Conservation (phyloP, 1,284 basidiomycete genomes). For the Coniophora puteana region DNA sequence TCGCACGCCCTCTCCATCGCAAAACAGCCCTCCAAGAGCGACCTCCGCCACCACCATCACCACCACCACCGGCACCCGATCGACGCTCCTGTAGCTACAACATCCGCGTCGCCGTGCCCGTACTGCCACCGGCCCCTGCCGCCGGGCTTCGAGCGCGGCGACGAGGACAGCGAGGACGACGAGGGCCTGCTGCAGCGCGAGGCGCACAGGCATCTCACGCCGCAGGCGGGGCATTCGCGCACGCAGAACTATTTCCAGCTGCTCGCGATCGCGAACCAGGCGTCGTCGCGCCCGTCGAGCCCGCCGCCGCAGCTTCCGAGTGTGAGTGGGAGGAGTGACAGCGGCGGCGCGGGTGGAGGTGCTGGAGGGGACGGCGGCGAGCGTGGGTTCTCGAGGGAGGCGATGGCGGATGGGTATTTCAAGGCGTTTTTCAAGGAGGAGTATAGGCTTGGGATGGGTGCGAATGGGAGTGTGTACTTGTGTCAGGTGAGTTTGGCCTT, state of each 20-base stretch:
- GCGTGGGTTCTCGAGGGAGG: slow-evolving; percentile 51
- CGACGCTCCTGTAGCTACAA: too few relatives aligned
- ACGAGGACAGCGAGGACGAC: slow-evolving; percentile 22
- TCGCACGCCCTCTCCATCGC: slow-evolving; percentile 81
- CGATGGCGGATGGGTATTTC: slow-evolving; percentile 82
- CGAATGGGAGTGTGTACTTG: slow-evolving; percentile 85
- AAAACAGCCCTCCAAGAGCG: slow-evolving; percentile 30
- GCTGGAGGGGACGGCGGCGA: slow-evolving; percentile 13
- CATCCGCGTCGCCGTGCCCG: slow-evolving; percentile 50
- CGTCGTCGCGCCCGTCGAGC: slow-evolving; percentile 52
- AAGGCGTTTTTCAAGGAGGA: slow-evolving; percentile 89
- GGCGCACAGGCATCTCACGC: slow-evolving; percentile 8
- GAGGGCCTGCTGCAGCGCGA: slow-evolving; percentile 25
- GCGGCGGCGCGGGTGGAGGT: slow-evolving; percentile 8
- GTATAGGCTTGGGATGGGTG: slow-evolving; percentile 84
- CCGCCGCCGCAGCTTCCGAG: slow-evolving; percentile 33
- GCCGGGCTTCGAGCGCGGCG: slow-evolving; percentile 19
- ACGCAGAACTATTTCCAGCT: slow-evolving; percentile 75
- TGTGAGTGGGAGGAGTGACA: slow-evolving; percentile 14
- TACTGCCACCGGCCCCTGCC: slow-evolving; percentile 66
- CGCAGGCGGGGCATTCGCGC: slow-evolving; percentile 35
- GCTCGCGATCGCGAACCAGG: slow-evolving; percentile 65
- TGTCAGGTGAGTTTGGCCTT: slow-evolving; percentile 59
- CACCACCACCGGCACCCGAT: too few relatives aligned
- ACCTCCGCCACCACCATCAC: too few relatives aligned